Evolutionary conservation across 306 rosid genomes (phyloP).

Genomic region (Ochetophila trinervis): DNA sequence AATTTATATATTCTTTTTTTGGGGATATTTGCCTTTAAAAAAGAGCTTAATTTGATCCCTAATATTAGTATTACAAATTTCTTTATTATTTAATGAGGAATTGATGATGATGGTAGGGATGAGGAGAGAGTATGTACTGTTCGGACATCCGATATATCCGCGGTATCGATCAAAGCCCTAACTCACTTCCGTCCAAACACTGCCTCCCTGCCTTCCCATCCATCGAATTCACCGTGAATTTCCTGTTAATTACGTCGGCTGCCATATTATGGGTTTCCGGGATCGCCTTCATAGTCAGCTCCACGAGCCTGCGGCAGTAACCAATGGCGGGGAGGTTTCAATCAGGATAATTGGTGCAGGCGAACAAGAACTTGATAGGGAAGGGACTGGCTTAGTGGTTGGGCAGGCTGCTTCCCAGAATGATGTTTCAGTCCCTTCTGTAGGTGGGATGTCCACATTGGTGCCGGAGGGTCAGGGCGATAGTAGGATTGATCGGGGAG

Average conservation of each 20-base stretch:
- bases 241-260: conserved; percentile 2
- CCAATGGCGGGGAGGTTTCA: conserved; percentile 75
- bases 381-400: conserved; percentile 51
- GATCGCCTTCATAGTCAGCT: conserved; percentile 35
- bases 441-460: conserved; percentile 29
- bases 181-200: not conserved
- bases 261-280: conserved; percentile 12
- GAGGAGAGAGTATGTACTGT: too few relatives aligned
- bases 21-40: too few relatives aligned
- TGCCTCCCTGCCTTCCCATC: not conserved
- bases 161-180: conserved; percentile 11
- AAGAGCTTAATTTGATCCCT: too few relatives aligned
- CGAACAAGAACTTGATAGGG: conserved; percentile 58
- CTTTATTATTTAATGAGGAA: too few relatives aligned
- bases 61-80: too few relatives aligned
- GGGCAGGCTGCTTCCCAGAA: conserved; percentile 38
- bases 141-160: too few relatives aligned
- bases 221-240: not conserved
- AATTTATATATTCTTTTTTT: too few relatives aligned
- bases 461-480: conserved; percentile 27
- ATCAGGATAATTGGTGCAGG: conserved; percentile 76
- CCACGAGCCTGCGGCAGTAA: conserved; percentile 25
- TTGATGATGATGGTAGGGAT: too few relatives aligned
- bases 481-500: conserved; percentile 33
- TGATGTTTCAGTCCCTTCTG: conserved; percentile 31